A percentile compares a stretch with the other conserved stretches of the same genome.
Evolutionary conservation across 495 filamentous ascomycete genomes (phyloP).

Genomic region (Bacidia gigantensis): DNA sequence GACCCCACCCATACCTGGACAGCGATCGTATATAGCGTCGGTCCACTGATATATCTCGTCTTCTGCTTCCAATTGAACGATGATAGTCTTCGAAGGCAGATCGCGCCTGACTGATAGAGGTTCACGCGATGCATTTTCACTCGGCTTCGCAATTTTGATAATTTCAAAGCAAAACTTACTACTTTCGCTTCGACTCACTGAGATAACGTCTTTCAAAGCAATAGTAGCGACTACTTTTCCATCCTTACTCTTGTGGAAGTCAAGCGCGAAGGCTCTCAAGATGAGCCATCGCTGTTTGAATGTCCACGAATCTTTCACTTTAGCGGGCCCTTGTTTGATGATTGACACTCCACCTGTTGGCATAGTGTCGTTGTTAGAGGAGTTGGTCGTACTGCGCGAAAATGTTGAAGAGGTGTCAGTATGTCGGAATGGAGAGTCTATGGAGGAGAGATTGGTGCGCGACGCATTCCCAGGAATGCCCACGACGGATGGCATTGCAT

Average conservation of each 20-base stretch:
- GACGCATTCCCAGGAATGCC: slow-evolving; percentile 69
- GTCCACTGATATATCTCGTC: slow-evolving; percentile 98
- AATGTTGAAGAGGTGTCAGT: slow-evolving; percentile 26
- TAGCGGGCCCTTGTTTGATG: slow-evolving; percentile 81
- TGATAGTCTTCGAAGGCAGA: slow-evolving; percentile 61
- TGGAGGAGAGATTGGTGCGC: slow-evolving; percentile 56
- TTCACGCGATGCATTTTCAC: slow-evolving; percentile 43
- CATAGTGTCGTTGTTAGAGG: slow-evolving; percentile 39
- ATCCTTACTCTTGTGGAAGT: slow-evolving; percentile 81
- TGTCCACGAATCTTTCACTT: slow-evolving; percentile 65
- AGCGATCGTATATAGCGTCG: slow-evolving; percentile 89
- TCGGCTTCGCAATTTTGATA: slow-evolving; percentile 51
- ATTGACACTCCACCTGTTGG: slow-evolving; percentile 44
- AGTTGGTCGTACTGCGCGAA: slow-evolving; percentile 42
- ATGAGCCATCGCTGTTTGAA: slow-evolving; percentile 88
- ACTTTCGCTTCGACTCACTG: slow-evolving; percentile 73
- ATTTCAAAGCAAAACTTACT: slow-evolving; percentile 86
- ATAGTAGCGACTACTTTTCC: slow-evolving; percentile 72
- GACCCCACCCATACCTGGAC: slow-evolving; percentile 93
- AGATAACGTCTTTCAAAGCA: slow-evolving; percentile 67
- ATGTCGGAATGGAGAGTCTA: slow-evolving; percentile 34
- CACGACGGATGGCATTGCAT: slow-evolving; percentile 52
- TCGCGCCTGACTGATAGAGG: slow-evolving; percentile 43
- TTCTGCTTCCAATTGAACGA: slow-evolving; percentile 82
- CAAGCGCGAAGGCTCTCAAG: slow-evolving; percentile 72